Base-by-base conservation (phyloP, 129 eudicot species). In the Kitagawia praeruptora region DNA sequence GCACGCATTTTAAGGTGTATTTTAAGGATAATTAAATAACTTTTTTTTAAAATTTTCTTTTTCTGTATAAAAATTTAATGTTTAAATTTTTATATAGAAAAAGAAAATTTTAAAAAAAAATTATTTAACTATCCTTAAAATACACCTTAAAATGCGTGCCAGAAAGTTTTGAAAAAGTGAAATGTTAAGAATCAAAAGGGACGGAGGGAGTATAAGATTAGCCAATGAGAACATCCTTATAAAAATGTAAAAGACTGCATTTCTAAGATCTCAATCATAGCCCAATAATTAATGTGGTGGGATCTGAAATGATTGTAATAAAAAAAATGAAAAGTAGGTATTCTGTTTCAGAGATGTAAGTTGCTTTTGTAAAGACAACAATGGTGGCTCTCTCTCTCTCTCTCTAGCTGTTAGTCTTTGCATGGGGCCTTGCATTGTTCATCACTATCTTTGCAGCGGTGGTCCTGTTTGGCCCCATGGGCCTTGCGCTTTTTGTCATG, bases 401-500 rank as follows among this genome's bases (percentile, higher is more conserved):
- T 61, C 9, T 48, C 4, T n/a, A 58, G 31, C 67, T n/a, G 67
- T 23, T 9, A 23, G 31, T 28, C 28, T 3, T 66, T 66, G 3
- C 39, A 64, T 31, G 72, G 72, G 72, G 40, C 19, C 72, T 66
- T 66, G 1, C 67, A 58, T 58, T 58, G 31, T 58, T 54, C 63
- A 63, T 63, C 70, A 11, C 37, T 63, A 27, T 63, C 18, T 63
- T 63, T 63, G 38, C 70, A 28, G 70, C 15, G 4, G 71, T 64
- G 71, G 73, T 67, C 73, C 73, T 67, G 42, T 28, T 67, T 31
- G 73, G 73, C 40, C 42, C 73, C 42, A 67, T 14, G 73, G 73
- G 10, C 41, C 41, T 67, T 67, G 21, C 16, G 23, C 23, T 28
- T 67, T 67, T 67, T 28, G 23, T 67, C 73, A 27, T 67, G 19